phyloP scores from a whole-genome alignment of 148 eudicot genomes.

The Amaranthus cruentus region DNA sequence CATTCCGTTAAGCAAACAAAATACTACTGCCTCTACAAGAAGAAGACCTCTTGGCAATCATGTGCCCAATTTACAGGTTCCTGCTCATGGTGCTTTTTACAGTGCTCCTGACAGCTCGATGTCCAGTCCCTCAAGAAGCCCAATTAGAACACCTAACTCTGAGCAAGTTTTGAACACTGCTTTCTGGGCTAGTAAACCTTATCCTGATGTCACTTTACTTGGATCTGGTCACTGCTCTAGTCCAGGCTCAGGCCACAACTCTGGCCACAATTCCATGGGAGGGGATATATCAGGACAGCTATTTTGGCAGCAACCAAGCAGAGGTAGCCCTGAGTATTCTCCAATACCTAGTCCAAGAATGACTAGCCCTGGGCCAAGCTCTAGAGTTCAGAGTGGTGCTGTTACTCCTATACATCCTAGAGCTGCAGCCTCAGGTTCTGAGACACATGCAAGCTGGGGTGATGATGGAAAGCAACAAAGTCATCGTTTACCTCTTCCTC shows the following conservation, averaged over 20 bases:
- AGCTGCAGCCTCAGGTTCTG: conserved; percentile 56
- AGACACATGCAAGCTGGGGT: conserved; percentile 42
- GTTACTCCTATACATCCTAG: conserved; percentile 96
- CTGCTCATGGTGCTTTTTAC: conserved; percentile 56
- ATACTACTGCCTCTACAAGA: conserved; percentile 44
- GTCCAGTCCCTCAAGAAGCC: conserved; percentile 97
- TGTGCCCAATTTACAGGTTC: conserved; percentile 66
- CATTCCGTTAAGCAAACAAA: conserved; percentile 38
- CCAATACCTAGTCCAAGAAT: conserved; percentile 94
- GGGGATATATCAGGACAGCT: conserved; percentile 80
- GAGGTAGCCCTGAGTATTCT: conserved; percentile 93
- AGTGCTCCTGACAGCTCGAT: conserved; percentile 91
- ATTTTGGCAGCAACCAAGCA: conserved; percentile 93
- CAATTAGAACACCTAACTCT: conserved; percentile 59
- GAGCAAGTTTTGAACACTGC: conserved; percentile 65
- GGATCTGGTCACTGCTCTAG: conserved; percentile 98
- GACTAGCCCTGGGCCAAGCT: conserved; percentile 94
- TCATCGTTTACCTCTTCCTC: conserved; percentile 94
- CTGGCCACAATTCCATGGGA: conserved; percentile 96
- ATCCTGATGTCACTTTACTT: conserved; percentile 66
- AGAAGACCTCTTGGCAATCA: conserved; percentile 61
- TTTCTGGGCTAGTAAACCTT: conserved; percentile 60
- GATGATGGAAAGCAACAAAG: conserved; percentile 73
- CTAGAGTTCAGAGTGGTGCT: conserved; percentile 95
- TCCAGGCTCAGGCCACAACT: conserved; percentile 96